Conservation (phyloP, 345 rosid species). For the Populus davidiana region DNA sequence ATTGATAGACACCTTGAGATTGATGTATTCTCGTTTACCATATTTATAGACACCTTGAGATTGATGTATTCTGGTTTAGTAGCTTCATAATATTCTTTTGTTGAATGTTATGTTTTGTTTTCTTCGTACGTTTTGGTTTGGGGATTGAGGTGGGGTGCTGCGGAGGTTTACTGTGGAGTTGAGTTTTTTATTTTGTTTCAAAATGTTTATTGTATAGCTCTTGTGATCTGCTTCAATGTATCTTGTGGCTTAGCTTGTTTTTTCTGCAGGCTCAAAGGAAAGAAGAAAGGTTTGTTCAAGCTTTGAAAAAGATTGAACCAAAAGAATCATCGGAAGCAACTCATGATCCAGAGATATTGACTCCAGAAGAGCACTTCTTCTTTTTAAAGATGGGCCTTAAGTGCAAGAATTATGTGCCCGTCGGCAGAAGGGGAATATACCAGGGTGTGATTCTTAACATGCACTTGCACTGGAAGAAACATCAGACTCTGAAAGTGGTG, state of each 20-base stretch:
- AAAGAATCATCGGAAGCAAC: slow-evolving; percentile 57
- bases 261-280: slow-evolving; percentile 67
- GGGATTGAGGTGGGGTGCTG: no score
- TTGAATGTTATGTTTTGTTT: neutral
- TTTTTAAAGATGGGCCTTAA: slow-evolving; percentile 86
- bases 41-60: neutral
- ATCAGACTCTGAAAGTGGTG: slow-evolving; percentile 78
- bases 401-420: slow-evolving; percentile 93
- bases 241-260: neutral
- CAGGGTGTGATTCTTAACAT: slow-evolving; percentile 95
- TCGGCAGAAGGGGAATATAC: slow-evolving; percentile 86
- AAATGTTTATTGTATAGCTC: neutral
- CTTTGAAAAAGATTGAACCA: slow-evolving; percentile 78
- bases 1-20: neutral
- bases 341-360: slow-evolving; percentile 91
- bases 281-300: slow-evolving; percentile 67
- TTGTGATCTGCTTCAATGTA: neutral
- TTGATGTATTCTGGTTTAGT: neutral
- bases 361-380: slow-evolving; percentile 91
- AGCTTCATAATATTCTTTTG: neutral
- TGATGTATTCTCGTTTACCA: neutral
- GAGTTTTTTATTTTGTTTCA: no score
- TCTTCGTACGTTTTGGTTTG: neutral
- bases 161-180: neutral
- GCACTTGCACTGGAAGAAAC: slow-evolving; percentile 99